Base-by-base conservation (phyloP, 2,329 filamentous ascomycete species). In the Sarocladium kiliense region DNA sequence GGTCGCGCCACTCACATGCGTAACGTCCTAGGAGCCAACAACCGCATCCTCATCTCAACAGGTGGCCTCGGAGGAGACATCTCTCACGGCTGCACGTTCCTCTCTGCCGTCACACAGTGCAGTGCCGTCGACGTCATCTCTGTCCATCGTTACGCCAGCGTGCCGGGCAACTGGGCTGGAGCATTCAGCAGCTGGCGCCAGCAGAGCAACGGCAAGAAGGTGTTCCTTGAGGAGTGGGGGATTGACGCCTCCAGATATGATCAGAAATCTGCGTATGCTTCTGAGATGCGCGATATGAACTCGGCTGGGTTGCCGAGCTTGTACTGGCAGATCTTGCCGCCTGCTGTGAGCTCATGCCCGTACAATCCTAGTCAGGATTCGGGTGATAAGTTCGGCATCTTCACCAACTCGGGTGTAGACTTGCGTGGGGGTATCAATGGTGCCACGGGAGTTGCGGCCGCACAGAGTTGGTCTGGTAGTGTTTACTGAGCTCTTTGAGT, bases 311-410 rank as follows among this genome's bases (percentile, higher is more conserved):
- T 69, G 10, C 67, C 67, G 6, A 62, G 58, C 56, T 12, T 68
- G 53, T 69, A 70, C 60, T 69, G 67, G 67, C 65, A 69, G 59
- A 62, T 69, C 50, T 53, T 68, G 25, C 63, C 64, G 14, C 36
- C 56, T n/a, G 34, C 53, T n/a, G 16, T 36, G 30, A 25, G 21
- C 16, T 34, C 23, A 6, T 56, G 54, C 30, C 44, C 54, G 3
- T 56, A 53, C n/a, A 45, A 56, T 23, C 54, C 54, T 2, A 37
- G 6, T 3, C 30, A 56, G 30, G 54, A 56, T 21, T n/a, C 51
- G 16, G 54, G 55, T 9, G 58, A 60, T 34, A 25, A 42, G 12
- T 58, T 60, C 56, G 57, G 57, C 34, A 57, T 57, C 25, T 58
- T 57, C 34, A 37, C 56, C 25, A 42, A 58, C 30, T 51, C 36